Percentiles rank a stretch among this genome's conserved stretches.
Conservation (phyloP, 2,329 filamentous ascomycete genomes). For the Elsinoe fawcettii region DNA sequence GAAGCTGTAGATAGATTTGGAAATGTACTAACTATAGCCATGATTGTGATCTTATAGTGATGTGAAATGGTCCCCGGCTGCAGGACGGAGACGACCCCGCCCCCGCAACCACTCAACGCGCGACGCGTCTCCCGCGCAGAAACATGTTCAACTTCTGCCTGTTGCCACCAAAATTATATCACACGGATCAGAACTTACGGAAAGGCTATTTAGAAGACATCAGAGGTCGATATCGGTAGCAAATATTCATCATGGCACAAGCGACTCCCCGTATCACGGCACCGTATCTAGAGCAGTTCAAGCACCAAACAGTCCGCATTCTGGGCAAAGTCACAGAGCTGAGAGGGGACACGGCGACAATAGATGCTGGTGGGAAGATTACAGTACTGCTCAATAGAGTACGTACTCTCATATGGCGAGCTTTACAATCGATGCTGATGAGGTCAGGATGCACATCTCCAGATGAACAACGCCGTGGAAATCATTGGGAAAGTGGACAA, state of each 20-base stretch:
- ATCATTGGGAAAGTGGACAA: conserved; percentile 72
- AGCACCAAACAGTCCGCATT: conserved; percentile 66
- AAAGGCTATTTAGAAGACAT: no score
- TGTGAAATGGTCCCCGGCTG: neutral
- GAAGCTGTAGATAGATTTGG: neutral
- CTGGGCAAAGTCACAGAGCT: conserved; percentile 79
- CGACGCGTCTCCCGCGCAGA: conserved; percentile 11
- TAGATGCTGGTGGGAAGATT: conserved; percentile 72
- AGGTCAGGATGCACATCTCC: conserved; percentile 60
- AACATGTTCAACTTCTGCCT: conserved; percentile 1
- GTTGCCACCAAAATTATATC: neutral
- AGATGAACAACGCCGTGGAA: conserved; percentile 62
- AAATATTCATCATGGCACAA: conserved; percentile 52
- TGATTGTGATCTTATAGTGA: neutral
- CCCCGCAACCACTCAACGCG: conserved; percentile 15
- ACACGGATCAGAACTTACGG: neutral
- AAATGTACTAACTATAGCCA: neutral
- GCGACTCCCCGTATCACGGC: conserved; percentile 77
- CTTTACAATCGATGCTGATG: conserved; percentile 2
- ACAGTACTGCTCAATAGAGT: conserved; percentile 68
- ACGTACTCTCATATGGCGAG: conserved; percentile 31
- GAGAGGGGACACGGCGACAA: conserved; percentile 67
- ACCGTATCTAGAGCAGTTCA: conserved; percentile 67
- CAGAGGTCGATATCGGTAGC: neutral
- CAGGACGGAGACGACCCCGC: neutral